Conservation (phyloP, 1,284 basidiomycete genomes). For the Chalciporus sp. region DNA sequence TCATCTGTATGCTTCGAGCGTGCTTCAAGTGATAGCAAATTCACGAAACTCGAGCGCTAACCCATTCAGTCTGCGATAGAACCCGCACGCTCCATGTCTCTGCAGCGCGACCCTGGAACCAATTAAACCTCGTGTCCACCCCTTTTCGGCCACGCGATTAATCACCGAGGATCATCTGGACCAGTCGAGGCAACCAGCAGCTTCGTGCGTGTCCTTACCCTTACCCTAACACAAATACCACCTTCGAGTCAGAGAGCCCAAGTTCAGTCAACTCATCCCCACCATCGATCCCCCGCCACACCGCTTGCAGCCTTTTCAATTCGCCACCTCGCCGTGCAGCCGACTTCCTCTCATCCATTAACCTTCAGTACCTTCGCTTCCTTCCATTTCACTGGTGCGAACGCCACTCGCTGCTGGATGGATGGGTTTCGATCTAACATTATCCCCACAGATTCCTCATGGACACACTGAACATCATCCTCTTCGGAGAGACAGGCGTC, state of each 20-base stretch:
- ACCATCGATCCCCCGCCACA: background rate
- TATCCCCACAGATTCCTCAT: conserved; percentile 16
- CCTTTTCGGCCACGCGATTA: conserved; percentile 17
- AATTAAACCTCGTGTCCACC: conserved; percentile 25
- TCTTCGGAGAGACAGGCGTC: conserved; percentile 36
- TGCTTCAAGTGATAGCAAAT: too few species aligned
- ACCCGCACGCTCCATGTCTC: conserved; percentile 20
- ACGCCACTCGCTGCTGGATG: conserved; percentile 4
- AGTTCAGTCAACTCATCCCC: conserved; percentile 1
- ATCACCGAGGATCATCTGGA: conserved; percentile 28
- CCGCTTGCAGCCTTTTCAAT: background rate
- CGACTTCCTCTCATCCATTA: background rate
- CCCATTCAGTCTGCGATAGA: conserved; percentile 9
- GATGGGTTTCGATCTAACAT: conserved; percentile 20
- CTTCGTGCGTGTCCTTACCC: background rate
- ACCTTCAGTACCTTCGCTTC: background rate
- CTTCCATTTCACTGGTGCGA: conserved; percentile 16
- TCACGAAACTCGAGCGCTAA: background rate
- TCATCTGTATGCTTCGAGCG: background rate
- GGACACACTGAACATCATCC: conserved; percentile 31
- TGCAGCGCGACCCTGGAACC: too few species aligned
- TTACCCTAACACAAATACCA: conserved; percentile 22
- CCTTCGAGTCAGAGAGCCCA: background rate
- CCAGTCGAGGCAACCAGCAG: conserved; percentile 20
- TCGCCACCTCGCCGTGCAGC: background rate